phyloP scores from a whole-genome alignment of 1,139 yeast genomes.

The Suhomyces wounanorum region DNA sequence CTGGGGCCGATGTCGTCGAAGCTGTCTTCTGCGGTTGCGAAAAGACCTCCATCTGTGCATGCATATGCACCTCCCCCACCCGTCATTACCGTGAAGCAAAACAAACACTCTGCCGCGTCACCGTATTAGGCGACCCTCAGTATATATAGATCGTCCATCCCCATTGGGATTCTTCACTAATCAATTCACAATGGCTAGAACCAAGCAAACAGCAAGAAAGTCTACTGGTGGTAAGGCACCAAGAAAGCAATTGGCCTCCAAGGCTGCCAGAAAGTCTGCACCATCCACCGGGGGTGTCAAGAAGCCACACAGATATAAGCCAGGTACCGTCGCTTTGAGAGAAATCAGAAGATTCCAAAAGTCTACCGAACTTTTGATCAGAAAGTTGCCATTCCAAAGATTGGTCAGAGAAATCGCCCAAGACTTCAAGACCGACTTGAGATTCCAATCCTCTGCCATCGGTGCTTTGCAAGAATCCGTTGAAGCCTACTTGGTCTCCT shows the following conservation, averaged over 20 bases:
- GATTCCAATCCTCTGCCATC: slow-evolving; percentile 97
- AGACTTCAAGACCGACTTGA: slow-evolving; percentile 96
- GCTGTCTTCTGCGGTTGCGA: slow-evolving; percentile 10
- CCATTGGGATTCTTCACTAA: not conserved
- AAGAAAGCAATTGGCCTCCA: slow-evolving; percentile 98
- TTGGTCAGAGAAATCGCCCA: slow-evolving; percentile 97
- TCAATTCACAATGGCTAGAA: slow-evolving; percentile 80
- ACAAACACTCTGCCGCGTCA: slow-evolving; percentile 1
- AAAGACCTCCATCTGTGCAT: slow-evolving; percentile 2
- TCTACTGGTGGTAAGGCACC: slow-evolving; percentile 99
- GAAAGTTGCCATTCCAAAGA: slow-evolving; percentile 99
- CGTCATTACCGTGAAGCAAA: not conserved
- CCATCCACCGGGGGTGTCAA: slow-evolving; percentile 98
- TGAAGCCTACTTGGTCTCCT: slow-evolving; percentile 90
- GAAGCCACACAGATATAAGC: slow-evolving; percentile 99
- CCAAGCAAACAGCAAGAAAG: slow-evolving; percentile 98
- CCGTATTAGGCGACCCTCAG: not conserved
- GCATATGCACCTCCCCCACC: not conserved
- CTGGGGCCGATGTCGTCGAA: not conserved
- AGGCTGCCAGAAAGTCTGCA: slow-evolving; percentile 99
- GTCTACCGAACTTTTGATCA: slow-evolving; percentile 93
- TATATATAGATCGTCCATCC: slow-evolving; percentile 5
- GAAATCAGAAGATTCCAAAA: slow-evolving; percentile 99
- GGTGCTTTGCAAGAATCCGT: slow-evolving; percentile 99
- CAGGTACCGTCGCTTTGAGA: slow-evolving; percentile 99